Conservation (phyloP, 176 grass and related monocot genomes). For the Avena sativa region DNA sequence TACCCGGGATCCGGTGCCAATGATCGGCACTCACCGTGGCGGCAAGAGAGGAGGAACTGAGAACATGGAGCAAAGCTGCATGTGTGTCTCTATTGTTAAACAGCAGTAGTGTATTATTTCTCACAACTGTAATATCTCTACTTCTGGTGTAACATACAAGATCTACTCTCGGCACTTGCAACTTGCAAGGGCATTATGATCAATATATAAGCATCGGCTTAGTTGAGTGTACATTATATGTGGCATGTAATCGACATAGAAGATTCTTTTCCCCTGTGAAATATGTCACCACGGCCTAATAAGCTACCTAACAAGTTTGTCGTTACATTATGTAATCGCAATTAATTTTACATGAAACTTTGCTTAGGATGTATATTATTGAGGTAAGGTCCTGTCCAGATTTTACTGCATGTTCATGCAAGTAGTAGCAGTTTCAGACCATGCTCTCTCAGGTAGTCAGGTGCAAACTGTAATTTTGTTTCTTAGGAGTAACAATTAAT, state of each 20-base stretch:
- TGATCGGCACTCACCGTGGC: constrained; percentile 67
- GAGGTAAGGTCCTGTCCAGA: no score
- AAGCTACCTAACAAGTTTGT: no score
- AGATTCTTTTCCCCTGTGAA: no score
- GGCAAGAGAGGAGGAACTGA: constrained; percentile 46
- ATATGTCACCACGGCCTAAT: no score
- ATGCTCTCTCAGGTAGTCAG: no score
- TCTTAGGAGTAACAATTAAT: no score
- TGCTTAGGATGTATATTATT: no score
- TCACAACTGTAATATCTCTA: not conserved
- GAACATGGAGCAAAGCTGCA: not conserved
- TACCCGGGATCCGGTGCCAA: constrained; percentile 79
- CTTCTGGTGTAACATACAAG: not conserved
- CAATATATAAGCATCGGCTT: not conserved
- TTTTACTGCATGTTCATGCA: no score
- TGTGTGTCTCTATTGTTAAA: not conserved
- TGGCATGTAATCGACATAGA: not conserved
- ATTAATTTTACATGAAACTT: no score
- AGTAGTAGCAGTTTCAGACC: no score
- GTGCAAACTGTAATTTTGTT: no score
- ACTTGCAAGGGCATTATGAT: not conserved
- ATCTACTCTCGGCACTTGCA: not conserved
- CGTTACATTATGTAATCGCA: no score
- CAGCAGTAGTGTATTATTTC: not conserved
- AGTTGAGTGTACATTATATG: not conserved